phyloP scores from a whole-genome alignment of 2,329 filamentous ascomycete genomes.

The Scolecobasidium constrictum region DNA sequence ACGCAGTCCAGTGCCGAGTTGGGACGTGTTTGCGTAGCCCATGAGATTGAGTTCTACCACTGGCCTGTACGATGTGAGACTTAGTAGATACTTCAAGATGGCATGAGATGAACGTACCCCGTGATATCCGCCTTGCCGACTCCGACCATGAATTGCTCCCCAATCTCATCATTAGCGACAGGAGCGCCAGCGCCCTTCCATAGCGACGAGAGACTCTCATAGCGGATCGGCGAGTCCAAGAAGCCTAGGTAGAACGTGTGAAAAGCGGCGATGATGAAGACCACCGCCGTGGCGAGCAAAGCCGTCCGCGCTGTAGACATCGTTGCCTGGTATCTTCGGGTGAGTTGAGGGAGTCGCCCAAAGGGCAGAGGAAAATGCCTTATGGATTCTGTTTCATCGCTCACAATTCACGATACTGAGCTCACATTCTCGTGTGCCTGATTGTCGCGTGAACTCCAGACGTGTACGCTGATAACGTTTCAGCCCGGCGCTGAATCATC shows the following conservation, averaged over 20 bases:
- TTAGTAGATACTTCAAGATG: slow-evolving; percentile 3
- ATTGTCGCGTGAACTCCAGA: too few relatives aligned
- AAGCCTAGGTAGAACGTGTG: neutral
- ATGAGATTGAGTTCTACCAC: slow-evolving; percentile 87
- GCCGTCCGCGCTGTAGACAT: neutral
- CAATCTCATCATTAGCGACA: slow-evolving; percentile 8
- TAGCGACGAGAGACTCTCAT: neutral
- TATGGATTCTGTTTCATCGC: too few relatives aligned
- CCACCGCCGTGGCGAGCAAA: neutral
- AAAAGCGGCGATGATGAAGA: neutral
- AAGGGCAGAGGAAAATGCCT: too few relatives aligned
- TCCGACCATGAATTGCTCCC: slow-evolving; percentile 49
- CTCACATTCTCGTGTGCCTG: too few relatives aligned
- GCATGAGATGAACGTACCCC: slow-evolving; percentile 34
- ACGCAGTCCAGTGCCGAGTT: slow-evolving; percentile 72
- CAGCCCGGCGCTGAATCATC: too few relatives aligned
- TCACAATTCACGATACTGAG: too few relatives aligned
- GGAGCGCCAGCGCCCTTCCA: neutral
- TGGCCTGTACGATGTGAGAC: slow-evolving; percentile 47
- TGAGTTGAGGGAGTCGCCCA: too few relatives aligned
- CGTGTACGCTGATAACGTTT: too few relatives aligned
- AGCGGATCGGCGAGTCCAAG: neutral
- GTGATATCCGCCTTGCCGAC: slow-evolving; percentile 65
- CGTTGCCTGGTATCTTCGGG: too few relatives aligned
- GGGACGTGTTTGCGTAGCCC: slow-evolving; percentile 79